These are phyloP conservation scores for Beta lomatogona DNA, from an alignment of 179 eudicot species.

Conservation along the genomic window DNA sequence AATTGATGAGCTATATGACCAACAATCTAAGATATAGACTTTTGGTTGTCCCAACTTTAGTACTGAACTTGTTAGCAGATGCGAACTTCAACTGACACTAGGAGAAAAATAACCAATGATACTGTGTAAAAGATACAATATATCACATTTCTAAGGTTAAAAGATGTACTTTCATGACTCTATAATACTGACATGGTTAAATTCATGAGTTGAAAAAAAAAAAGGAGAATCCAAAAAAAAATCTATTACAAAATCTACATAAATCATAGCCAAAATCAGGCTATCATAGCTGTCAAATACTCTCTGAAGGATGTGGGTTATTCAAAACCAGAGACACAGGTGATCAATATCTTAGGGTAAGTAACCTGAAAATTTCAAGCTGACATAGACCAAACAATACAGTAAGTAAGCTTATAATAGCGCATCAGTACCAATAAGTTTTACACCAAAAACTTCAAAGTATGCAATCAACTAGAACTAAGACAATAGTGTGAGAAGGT, in stretches of 20 bases:
- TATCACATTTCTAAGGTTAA: too few relatives aligned
- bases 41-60: too few relatives aligned
- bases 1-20: not conserved
- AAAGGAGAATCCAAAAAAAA: not conserved
- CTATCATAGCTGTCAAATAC: not conserved
- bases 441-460: not conserved
- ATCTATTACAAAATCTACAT: not conserved
- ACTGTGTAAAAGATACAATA: too few relatives aligned
- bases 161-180: too few relatives aligned
- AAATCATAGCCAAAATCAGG: not conserved
- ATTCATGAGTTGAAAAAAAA: too few relatives aligned
- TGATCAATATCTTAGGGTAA: not conserved
- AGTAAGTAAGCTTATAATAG: not conserved
- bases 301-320: not conserved
- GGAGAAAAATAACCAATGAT: too few relatives aligned
- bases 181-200: too few relatives aligned
- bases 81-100: too few relatives aligned
- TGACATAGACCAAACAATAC: not conserved
- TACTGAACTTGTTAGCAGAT: too few relatives aligned
- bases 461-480: not conserved
- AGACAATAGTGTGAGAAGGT: not conserved
- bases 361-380: not conserved
- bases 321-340: not conserved
- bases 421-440: not conserved
- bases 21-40: not conserved